Conservation (phyloP, 2,329 filamentous ascomycete species). For the Penicillium expansum region DNA sequence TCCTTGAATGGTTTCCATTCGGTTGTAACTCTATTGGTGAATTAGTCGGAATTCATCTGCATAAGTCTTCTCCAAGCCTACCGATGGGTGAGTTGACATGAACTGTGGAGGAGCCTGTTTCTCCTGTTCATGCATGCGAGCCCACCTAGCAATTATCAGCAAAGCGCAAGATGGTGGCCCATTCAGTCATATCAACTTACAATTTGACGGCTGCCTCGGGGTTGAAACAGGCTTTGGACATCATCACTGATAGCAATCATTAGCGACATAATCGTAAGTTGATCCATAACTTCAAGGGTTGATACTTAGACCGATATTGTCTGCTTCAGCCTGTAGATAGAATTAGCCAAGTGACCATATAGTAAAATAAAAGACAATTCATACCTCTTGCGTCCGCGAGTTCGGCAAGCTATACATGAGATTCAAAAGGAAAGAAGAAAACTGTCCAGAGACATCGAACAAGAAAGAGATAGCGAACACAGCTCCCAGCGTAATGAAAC, state of each 20-base stretch:
- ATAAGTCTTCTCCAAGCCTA: constrained; percentile 17
- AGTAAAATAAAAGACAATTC: neutral
- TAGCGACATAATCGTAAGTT: constrained; percentile 10
- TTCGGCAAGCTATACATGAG: constrained; percentile 55
- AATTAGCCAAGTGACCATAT: constrained; percentile 5
- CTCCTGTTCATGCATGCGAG: constrained; percentile 50
- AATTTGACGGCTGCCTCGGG: constrained; percentile 55
- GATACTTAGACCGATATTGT: constrained; percentile 58
- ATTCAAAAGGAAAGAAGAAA: constrained; percentile 45
- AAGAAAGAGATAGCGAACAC: constrained; percentile 30
- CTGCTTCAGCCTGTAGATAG: constrained; percentile 53
- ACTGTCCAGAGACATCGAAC: constrained; percentile 42
- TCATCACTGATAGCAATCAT: constrained; percentile 50
- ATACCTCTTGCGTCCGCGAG: constrained; percentile 56
- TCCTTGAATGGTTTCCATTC: constrained; percentile 54
- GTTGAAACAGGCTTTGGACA: constrained; percentile 60
- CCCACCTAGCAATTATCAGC: constrained; percentile 41
- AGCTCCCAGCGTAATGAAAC: constrained; percentile 33
- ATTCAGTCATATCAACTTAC: constrained; percentile 26
- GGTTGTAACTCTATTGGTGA: constrained; percentile 54
- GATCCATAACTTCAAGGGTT: neutral
- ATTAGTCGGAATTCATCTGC: too few species aligned
- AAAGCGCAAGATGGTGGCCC: neutral
- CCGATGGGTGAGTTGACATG: constrained; percentile 59
- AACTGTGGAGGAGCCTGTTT: constrained; percentile 53